phyloP scores from a whole-genome alignment of 495 filamentous ascomycete genomes.

The Penicillium manginii region DNA sequence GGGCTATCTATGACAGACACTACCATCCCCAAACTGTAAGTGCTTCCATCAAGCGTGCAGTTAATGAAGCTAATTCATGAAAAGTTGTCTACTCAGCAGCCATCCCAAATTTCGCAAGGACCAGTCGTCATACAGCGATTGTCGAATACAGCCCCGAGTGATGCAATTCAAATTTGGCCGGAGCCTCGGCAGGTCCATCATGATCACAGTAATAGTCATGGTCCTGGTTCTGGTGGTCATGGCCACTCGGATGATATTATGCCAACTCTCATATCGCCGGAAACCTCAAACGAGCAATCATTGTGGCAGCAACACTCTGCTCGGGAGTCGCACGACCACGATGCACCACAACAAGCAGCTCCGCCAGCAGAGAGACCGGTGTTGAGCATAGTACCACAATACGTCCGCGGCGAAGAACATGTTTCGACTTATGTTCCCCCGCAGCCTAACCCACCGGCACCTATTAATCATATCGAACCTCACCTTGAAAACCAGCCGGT shows the following conservation, averaged over 20 bases:
- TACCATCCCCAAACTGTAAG: conserved; percentile 55
- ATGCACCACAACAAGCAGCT: background rate
- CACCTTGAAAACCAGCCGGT: conserved; percentile 13
- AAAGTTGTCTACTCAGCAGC: conserved; percentile 19
- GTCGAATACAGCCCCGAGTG: background rate
- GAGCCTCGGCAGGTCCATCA: conserved; percentile 11
- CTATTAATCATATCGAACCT: conserved; percentile 12
- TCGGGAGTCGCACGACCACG: conserved; percentile 9
- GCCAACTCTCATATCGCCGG: conserved; percentile 10
- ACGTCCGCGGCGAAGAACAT: conserved; percentile 52
- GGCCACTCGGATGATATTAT: conserved; percentile 4
- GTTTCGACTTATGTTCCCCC: conserved; percentile 39
- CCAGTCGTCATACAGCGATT: background rate
- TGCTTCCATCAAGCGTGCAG: background rate
- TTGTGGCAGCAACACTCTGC: background rate
- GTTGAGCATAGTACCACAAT: conserved; percentile 46
- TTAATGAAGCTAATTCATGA: conserved; percentile 14
- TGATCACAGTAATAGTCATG: background rate
- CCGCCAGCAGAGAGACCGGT: conserved; percentile 17
- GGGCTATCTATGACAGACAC: conserved; percentile 88
- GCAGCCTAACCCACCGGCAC: conserved; percentile 16
- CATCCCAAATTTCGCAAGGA: conserved; percentile 1
- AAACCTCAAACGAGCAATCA: background rate
- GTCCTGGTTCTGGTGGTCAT: too few relatives aligned
- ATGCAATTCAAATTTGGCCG: conserved; percentile 7